Conservation (phyloP, 1,139 yeast genomes). For the Geotrichum aggregatum region DNA sequence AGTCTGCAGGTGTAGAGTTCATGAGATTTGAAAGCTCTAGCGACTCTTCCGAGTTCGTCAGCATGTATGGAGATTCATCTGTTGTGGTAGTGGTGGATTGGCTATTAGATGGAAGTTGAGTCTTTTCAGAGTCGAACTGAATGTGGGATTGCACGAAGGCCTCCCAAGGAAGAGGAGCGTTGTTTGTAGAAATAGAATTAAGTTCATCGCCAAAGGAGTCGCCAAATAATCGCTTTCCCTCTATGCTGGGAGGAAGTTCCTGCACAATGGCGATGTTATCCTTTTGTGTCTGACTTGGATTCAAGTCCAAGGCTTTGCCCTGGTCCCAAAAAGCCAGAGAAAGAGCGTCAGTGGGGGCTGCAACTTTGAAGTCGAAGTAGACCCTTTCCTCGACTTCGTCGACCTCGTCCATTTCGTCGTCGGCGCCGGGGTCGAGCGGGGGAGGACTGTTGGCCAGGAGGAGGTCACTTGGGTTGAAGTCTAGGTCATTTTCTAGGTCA, state of each 20-base stretch:
- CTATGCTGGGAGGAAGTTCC: constrained; percentile 3
- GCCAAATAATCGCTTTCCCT: background rate
- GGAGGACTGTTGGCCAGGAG: constrained; percentile 11
- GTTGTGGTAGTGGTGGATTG: background rate
- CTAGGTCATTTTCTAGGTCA: background rate
- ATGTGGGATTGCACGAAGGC: constrained; percentile 8
- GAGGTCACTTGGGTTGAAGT: background rate
- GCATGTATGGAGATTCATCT: background rate
- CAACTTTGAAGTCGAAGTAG: background rate
- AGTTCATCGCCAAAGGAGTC: background rate
- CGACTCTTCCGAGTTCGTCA: background rate
- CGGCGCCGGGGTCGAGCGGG: constrained; percentile 8
- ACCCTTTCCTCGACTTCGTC: constrained; percentile 12
- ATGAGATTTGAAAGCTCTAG: background rate
- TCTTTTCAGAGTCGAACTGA: constrained; percentile 2
- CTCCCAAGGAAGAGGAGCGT: constrained; percentile 7
- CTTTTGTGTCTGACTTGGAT: constrained; percentile 6
- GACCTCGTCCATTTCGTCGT: constrained; percentile 15
- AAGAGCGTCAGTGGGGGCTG: background rate
- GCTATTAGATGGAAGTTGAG: background rate
- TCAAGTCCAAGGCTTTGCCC: background rate
- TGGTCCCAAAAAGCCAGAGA: constrained; percentile 1
- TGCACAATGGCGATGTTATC: constrained; percentile 16
- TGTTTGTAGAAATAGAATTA: background rate
- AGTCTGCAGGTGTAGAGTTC: background rate